These are phyloP conservation scores for Solanum sitiens DNA, from an alignment of 257 asterid species.

Conservation along the genomic window DNA sequence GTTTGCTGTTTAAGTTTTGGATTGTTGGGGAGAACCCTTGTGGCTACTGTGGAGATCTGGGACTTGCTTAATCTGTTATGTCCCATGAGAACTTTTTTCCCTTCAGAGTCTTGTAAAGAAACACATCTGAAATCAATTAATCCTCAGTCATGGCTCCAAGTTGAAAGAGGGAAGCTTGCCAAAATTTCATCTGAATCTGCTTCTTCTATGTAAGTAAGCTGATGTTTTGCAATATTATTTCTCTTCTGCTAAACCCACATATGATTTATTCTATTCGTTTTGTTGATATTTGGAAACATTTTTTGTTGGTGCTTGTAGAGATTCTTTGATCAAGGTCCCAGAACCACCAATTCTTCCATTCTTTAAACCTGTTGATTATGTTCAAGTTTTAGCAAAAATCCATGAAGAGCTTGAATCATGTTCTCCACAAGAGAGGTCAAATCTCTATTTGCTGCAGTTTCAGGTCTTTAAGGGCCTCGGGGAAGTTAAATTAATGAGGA, in stretches of 20 bases:
- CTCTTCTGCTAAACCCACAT: not conserved
- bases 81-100: slow-evolving; percentile 87
- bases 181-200: slow-evolving; percentile 54
- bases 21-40: slow-evolving; percentile 11
- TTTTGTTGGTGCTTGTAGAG: slow-evolving; percentile 48
- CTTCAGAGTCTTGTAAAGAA: slow-evolving; percentile 85
- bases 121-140: slow-evolving; percentile 53
- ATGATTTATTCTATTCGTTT: not conserved
- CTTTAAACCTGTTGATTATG: slow-evolving; percentile 89
- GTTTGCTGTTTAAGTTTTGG: not conserved
- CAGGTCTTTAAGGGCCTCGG: slow-evolving; percentile 95
- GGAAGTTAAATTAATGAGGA: slow-evolving; percentile 78
- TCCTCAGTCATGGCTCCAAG: slow-evolving; percentile 99
- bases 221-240: not conserved
- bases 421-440: slow-evolving; percentile 50
- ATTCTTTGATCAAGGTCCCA: slow-evolving; percentile 80
- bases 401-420: slow-evolving; percentile 96
- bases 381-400: slow-evolving; percentile 78
- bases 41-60: slow-evolving; percentile 93
- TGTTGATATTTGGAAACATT: not conserved
- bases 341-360: slow-evolving; percentile 80
- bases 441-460: slow-evolving; percentile 73
- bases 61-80: slow-evolving; percentile 61
- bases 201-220: slow-evolving; percentile 62
- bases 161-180: slow-evolving; percentile 88